phyloP scores from a whole-genome alignment of 352 stramenopile species.

The Lagenidium sp. region DNA sequence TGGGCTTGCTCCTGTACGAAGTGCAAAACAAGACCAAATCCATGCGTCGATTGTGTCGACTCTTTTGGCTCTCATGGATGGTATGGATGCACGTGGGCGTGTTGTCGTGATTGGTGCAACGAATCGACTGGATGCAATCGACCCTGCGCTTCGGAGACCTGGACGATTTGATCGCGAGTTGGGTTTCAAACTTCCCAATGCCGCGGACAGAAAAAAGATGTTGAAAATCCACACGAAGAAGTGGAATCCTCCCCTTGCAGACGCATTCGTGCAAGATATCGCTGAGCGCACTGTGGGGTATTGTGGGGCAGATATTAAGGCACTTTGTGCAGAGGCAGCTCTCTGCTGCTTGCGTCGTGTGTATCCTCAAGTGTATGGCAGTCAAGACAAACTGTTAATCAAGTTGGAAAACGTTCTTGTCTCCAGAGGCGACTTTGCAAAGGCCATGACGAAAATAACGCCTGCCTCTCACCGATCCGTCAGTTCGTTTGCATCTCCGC shows the following conservation, averaged over 20 bases:
- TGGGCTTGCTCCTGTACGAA: slow-evolving; percentile 87
- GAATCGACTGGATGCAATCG: slow-evolving; percentile 94
- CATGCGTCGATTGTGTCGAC: slow-evolving; percentile 91
- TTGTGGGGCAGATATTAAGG: slow-evolving; percentile 89
- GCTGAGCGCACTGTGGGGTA: slow-evolving; percentile 83
- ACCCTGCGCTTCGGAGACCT: slow-evolving; percentile 91
- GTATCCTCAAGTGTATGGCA: slow-evolving; percentile 85
- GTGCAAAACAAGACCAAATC: slow-evolving; percentile 92
- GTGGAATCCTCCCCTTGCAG: slow-evolving; percentile 71
- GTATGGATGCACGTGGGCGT: slow-evolving; percentile 74
- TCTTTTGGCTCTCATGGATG: slow-evolving; percentile 90
- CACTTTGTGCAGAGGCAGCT: slow-evolving; percentile 84
- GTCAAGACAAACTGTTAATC: slow-evolving; percentile 68
- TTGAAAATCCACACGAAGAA: slow-evolving; percentile 82
- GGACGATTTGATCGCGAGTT: slow-evolving; percentile 91
- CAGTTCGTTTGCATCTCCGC: slow-evolving; percentile 60
- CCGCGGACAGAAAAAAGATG: slow-evolving; percentile 76
- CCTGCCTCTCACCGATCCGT: slow-evolving; percentile 64
- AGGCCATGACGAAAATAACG: slow-evolving; percentile 74
- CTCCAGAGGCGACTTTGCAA: slow-evolving; percentile 54
- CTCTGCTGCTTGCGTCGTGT: slow-evolving; percentile 80
- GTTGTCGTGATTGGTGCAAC: slow-evolving; percentile 98
- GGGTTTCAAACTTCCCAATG: slow-evolving; percentile 84
- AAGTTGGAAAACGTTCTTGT: slow-evolving; percentile 67
- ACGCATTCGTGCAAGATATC: slow-evolving; percentile 61